These are phyloP conservation scores for Taxawa tesnikishii DNA, from an alignment of 2,329 filamentous ascomycete genomes.

Conservation along the genomic window DNA sequence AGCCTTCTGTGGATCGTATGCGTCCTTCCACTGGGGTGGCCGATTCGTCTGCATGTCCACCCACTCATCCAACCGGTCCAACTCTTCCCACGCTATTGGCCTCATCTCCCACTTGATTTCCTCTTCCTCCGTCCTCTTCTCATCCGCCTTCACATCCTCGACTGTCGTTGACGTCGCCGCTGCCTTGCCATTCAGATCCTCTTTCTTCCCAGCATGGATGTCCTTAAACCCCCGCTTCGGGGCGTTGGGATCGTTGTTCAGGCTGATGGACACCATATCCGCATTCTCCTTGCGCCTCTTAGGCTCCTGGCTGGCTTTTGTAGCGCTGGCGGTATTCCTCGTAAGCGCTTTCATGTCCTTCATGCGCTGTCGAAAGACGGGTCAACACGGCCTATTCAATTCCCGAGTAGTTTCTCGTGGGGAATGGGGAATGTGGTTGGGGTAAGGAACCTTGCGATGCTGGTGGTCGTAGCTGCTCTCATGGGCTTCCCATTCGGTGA, in stretches of 20 bases:
- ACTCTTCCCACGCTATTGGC: slow-evolving; percentile 8
- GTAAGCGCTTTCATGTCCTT: slow-evolving; percentile 82
- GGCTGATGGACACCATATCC: slow-evolving; percentile 8
- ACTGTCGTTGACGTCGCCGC: not conserved
- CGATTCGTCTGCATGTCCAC: too few relatives aligned
- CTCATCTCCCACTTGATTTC: not conserved
- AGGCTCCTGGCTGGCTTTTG: slow-evolving; percentile 55
- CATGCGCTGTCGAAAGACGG: too few relatives aligned
- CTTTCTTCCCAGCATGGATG: slow-evolving; percentile 2
- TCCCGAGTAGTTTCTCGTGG: slow-evolving; percentile 26
- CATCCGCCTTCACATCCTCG: slow-evolving; percentile 1
- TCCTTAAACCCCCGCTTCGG: slow-evolving; percentile 7
- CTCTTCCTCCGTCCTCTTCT: not conserved
- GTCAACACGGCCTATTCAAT: too few relatives aligned
- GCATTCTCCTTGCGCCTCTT: slow-evolving; percentile 9
- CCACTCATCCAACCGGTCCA: slow-evolving; percentile 4
- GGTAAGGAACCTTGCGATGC: too few relatives aligned
- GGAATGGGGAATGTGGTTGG: too few relatives aligned
- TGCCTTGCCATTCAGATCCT: not conserved
- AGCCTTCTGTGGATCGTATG: not conserved
- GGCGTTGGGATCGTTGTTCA: slow-evolving; percentile 1
- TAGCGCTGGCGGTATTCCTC: slow-evolving; percentile 54
- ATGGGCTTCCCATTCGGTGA: slow-evolving; percentile 94
- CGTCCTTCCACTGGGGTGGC: too few relatives aligned
- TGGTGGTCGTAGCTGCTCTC: slow-evolving; percentile 91